A percentile compares a stretch with the other conserved stretches of the same genome.
Conservation (phyloP, 805 yeast species). For the Saccharomycopsis sp. region DNA sequence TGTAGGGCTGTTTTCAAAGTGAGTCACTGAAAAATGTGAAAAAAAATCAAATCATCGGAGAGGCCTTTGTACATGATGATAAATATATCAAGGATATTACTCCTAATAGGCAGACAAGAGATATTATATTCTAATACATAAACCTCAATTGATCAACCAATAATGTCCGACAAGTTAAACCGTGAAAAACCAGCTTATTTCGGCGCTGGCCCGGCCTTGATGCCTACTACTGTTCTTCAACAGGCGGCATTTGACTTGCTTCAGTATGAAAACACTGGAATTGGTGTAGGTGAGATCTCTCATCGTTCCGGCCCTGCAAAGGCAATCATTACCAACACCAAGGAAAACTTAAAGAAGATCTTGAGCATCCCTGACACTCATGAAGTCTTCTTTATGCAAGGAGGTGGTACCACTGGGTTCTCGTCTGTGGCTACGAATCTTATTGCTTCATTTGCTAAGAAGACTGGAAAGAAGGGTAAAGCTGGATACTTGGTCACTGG, state of each 20-base stretch:
- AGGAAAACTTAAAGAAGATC: conserved; percentile 55
- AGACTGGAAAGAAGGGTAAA: conserved; percentile 66
- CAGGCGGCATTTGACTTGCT: conserved; percentile 83
- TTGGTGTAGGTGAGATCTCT: conserved; percentile 94
- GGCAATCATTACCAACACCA: conserved; percentile 70
- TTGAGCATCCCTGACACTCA: conserved; percentile 82
- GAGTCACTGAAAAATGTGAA: conserved; percentile 1
- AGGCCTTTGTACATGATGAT: no score
- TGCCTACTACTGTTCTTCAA: conserved; percentile 78
- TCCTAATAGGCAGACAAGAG: background rate
- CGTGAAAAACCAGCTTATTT: conserved; percentile 76
- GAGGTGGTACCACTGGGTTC: conserved; percentile 97
- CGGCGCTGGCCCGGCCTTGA: conserved; percentile 98
- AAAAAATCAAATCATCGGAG: background rate
- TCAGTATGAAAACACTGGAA: conserved; percentile 59
- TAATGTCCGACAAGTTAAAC: conserved; percentile 1
- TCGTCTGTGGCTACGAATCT: conserved; percentile 81
- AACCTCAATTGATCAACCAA: no score
- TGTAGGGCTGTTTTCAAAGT: background rate
- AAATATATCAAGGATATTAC: no score
- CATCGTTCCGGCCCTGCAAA: conserved; percentile 87
- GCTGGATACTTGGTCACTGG: conserved; percentile 91
- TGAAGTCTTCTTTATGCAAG: conserved; percentile 92
- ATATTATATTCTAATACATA: no score
- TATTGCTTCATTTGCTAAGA: conserved; percentile 65